Percentiles rank a stretch among this genome's conserved stretches.
These are phyloP conservation scores for Trichoderma reesei DNA, from an alignment of 495 filamentous ascomycete species.

Conservation along the genomic window DNA sequence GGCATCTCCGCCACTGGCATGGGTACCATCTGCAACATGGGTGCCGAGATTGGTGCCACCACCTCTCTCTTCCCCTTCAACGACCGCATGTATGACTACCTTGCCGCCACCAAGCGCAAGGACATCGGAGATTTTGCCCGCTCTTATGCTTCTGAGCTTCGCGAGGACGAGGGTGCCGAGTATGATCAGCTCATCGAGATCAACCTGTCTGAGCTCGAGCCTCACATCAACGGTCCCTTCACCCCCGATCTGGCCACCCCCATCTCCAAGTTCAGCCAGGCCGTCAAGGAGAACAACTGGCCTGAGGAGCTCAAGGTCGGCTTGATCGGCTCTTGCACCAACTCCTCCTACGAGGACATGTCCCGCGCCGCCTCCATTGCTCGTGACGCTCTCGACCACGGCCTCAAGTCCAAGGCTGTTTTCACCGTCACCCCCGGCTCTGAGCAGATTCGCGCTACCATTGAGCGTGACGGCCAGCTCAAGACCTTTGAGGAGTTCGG, in stretches of 20 bases:
- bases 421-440: constrained; percentile 96
- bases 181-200: constrained; percentile 96
- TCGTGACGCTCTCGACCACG: constrained; percentile 86
- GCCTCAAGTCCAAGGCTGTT: constrained; percentile 83
- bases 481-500: constrained; percentile 96
- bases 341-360: constrained; percentile 99
- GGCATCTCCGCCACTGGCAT: constrained; percentile 53
- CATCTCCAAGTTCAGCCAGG: constrained; percentile 93
- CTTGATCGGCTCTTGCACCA: constrained; percentile 96
- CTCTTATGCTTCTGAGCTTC: constrained; percentile 74
- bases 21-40: constrained; percentile 70
- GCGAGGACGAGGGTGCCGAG: constrained; percentile 84
- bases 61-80: constrained; percentile 99
- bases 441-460: constrained; percentile 95
- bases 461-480: constrained; percentile 89
- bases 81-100: constrained; percentile 94
- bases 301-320: constrained; percentile 96
- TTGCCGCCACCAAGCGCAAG: constrained; percentile 82
- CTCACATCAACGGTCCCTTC: constrained; percentile 98
- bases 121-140: constrained; percentile 86
- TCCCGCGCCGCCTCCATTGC: constrained; percentile 90
- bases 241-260: constrained; percentile 98
- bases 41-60: constrained; percentile 89
- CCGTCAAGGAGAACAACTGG: constrained; percentile 90
- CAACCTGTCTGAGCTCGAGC: constrained; percentile 89